Conservation (phyloP, 1,284 basidiomycete genomes). For the Boletus sp. region DNA sequence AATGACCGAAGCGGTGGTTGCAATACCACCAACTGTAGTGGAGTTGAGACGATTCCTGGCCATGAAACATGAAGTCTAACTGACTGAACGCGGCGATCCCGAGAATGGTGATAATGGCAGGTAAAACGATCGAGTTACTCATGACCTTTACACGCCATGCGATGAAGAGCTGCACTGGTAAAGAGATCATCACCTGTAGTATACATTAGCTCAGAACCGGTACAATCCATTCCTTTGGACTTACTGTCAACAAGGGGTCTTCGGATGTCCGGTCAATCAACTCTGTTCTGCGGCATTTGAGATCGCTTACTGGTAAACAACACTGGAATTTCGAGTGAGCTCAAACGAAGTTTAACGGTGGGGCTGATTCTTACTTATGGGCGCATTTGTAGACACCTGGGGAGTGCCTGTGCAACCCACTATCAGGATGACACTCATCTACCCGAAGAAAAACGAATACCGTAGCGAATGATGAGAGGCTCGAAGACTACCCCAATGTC, state of each 20-base stretch:
- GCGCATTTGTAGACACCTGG: neutral
- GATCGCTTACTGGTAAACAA: constrained; percentile 34
- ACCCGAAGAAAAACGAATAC: constrained; percentile 18
- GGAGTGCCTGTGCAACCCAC: neutral
- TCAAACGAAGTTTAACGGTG: neutral
- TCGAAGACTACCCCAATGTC: constrained; percentile 48
- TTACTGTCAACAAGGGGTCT: neutral
- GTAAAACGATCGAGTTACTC: constrained; percentile 40
- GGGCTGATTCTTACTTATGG: constrained; percentile 9
- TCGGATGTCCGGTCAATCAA: neutral
- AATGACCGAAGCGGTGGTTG: constrained; percentile 37
- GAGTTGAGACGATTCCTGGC: neutral
- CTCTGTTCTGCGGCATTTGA: neutral
- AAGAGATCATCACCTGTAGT: neutral
- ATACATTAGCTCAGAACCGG: neutral
- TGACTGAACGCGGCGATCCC: constrained; percentile 41
- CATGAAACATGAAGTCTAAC: constrained; percentile 3
- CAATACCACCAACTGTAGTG: constrained; percentile 43
- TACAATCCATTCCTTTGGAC: neutral
- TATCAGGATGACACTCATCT: neutral
- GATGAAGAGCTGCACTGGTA: constrained; percentile 14
- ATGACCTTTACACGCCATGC: constrained; percentile 50
- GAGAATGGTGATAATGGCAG: constrained; percentile 38
- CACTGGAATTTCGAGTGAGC: constrained; percentile 20
- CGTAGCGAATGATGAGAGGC: constrained; percentile 42